A percentile compares a stretch with the other conserved stretches of the same genome.
Conservation (phyloP, 164 flowering plant genomes). For the Umbilicus rupestris region DNA sequence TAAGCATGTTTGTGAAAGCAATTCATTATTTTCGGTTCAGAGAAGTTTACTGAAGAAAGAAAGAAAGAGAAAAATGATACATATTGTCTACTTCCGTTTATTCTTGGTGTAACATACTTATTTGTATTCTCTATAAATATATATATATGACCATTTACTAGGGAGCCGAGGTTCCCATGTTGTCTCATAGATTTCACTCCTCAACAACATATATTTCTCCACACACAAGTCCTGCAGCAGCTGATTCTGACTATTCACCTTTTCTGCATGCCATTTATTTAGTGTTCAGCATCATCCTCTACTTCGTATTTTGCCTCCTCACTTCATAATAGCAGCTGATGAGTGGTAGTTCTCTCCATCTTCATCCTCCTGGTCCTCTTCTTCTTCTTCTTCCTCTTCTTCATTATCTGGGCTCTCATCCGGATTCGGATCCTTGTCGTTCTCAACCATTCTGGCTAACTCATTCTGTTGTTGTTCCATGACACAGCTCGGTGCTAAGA, state of each 20-base stretch:
- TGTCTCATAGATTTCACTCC: neutral
- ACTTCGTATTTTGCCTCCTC: no score
- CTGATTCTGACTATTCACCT: neutral
- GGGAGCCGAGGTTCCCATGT: neutral
- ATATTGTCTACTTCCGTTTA: neutral
- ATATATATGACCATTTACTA: neutral
- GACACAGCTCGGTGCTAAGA: neutral
- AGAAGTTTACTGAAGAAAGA: neutral
- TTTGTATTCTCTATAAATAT: neutral
- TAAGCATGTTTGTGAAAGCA: neutral
- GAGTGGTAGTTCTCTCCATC: constrained; percentile 17
- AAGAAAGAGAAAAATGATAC: neutral
- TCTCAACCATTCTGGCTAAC: constrained; percentile 10
- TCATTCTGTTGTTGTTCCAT: constrained; percentile 8
- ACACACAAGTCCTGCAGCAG: neutral
- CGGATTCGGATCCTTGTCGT: neutral
- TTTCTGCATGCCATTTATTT: neutral
- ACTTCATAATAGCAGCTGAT: neutral
- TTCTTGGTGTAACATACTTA: neutral
- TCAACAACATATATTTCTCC: neutral
- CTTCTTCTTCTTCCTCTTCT: constrained; percentile 13
- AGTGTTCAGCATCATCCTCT: neutral
- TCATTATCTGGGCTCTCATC: constrained; percentile 10
- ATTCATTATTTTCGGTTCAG: neutral
- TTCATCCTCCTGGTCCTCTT: constrained; percentile 15